phyloP scores from a whole-genome alignment of 148 eudicot genomes.

The Camellia lanceoleosa region DNA sequence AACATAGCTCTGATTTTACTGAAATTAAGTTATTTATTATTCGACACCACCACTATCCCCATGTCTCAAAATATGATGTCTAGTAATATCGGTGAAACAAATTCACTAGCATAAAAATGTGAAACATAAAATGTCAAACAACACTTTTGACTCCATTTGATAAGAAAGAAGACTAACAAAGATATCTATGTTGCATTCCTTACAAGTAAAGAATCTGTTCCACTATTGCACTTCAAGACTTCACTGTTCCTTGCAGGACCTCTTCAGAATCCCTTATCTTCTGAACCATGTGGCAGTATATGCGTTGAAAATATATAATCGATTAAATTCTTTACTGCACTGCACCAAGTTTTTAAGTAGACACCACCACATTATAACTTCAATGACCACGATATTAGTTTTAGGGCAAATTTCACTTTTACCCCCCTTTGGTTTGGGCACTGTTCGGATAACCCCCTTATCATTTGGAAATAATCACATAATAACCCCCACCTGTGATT shows the following conservation, averaged over 20 bases:
- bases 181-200: background rate
- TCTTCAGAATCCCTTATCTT: background rate
- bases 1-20: background rate
- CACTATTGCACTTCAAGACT: background rate
- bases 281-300: background rate
- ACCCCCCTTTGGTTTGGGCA: no score
- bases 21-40: background rate
- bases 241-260: background rate
- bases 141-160: background rate
- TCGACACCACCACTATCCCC: constrained; percentile 2
- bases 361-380: background rate
- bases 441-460: background rate
- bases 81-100: background rate
- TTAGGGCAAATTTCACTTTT: no score
- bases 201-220: background rate
- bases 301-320: background rate
- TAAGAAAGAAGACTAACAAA: background rate
- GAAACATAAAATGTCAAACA: background rate
- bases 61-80: background rate
- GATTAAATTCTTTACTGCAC: background rate
- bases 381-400: background rate
- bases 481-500: no score
- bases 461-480: background rate
- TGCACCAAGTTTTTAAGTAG: background rate
- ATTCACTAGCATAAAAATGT: background rate